Evolutionary conservation across 257 asterid genomes (phyloP).

Genomic region (Marsdenia floribunda): DNA sequence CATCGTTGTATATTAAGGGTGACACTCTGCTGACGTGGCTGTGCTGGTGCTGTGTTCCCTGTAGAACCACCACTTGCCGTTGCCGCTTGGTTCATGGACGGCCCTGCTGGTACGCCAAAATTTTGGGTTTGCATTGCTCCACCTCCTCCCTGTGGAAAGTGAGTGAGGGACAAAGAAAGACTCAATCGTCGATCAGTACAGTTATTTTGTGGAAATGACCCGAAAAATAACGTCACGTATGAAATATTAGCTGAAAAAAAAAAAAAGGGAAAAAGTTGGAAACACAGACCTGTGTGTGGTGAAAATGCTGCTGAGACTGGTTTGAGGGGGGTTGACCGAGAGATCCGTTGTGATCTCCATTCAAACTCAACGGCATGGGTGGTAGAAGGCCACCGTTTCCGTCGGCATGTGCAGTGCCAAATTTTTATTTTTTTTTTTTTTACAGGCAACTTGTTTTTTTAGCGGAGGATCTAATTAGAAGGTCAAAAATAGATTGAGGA

Average conservation of each 20-base stretch:
- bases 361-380: slow-evolving; percentile 34
- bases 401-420: too few species aligned
- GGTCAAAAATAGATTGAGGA: too few species aligned
- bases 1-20: too few species aligned
- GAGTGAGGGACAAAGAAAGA: background rate
- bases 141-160: slow-evolving; percentile 13
- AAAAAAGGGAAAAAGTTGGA: background rate
- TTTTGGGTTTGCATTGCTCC: slow-evolving; percentile 38
- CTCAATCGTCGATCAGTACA: background rate
- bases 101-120: slow-evolving; percentile 32
- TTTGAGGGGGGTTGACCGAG: slow-evolving; percentile 54
- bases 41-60: slow-evolving; percentile 36
- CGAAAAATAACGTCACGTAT: background rate
- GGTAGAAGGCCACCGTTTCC: slow-evolving; percentile 27
- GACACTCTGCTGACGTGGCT: slow-evolving; percentile 85
- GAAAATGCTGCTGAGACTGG: slow-evolving; percentile 59
- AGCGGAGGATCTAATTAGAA: too few species aligned
- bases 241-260: too few species aligned
- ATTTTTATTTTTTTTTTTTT: too few species aligned
- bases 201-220: background rate
- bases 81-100: slow-evolving; percentile 41
- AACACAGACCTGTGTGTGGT: slow-evolving; percentile 46
- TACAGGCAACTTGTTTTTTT: too few species aligned
- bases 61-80: slow-evolving; percentile 47
- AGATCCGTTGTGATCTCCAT: slow-evolving; percentile 38